Base-by-base conservation (phyloP, 2,329 filamentous ascomycete species). In the Periconia digitata region DNA sequence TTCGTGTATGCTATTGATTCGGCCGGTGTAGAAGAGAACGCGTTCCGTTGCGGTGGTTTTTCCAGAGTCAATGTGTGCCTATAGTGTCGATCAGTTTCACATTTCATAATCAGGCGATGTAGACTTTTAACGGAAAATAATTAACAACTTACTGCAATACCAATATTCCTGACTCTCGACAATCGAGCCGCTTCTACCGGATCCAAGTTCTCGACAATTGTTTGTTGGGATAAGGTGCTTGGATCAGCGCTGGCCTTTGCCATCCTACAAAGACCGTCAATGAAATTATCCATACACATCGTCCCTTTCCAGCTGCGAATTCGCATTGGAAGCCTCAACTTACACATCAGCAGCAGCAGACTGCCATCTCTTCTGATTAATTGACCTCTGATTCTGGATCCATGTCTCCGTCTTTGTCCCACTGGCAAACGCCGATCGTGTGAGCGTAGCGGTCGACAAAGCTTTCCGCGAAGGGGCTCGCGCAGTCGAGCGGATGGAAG, bases 11-110 rank as follows among this genome's bases (percentile, higher is more conserved):
- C 90, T 83, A 71, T 95, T 95, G 76, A 96, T 96, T 69, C 94
- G 87, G 58, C 94, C 94, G 46, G 94, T 97, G 74, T 99, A 99
- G 82, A 92, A 99, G 48, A 99, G 86, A 38, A 99, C 91, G 72
- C 94, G 89, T 76, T 99, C 94, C 47, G 92, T 97, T 54, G 85
- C 89, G 32, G 94, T 99, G 29, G 94, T 99, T 78, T 99, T 99
- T 64, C 94, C 94, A 67, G 90, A 96, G 77, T 99, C 94, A 71
- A 99, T 99, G 72, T 99, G 94, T 58, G 94, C 94, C 87, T 91
- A 61, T 47, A 15, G 15, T 35, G 5, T 23, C 23, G 21, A 36
- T 47, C 39, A 39, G 41, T 13, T 46, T 24, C 23, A 24, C 41
- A n/a, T 52, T 41, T 41, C 24, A 32, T 34, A 3, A 37, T 17